Base-by-base conservation (phyloP, 1,284 basidiomycete species). In the Porodaedalea pini region DNA sequence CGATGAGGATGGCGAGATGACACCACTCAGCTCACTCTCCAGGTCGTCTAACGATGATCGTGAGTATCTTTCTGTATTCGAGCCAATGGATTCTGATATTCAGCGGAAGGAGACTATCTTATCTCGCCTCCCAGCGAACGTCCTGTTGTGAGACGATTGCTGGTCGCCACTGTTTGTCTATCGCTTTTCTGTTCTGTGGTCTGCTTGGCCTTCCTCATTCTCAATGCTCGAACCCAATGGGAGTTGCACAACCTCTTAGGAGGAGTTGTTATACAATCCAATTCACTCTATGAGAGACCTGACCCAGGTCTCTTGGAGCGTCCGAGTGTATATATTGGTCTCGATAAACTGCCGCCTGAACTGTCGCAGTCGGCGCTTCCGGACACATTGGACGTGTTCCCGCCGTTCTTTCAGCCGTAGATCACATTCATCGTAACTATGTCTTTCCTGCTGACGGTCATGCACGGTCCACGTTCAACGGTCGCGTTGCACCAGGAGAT, bases 201-300 rank as follows among this genome's bases (percentile, higher is more conserved):
- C 17, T 59, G 53, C 4, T 29, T 59, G 8, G 36, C 45, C 31
- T 36, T 59, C 25, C 52, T 59, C 3, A 13, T 54, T 29, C 37
- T 59, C 21, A 54, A 55, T 21, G 52, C 32, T 2, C 57, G 27
- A 2, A 25, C 36, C 7, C 52, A 59, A 45, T 59, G 57, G 57
- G 19, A 54, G 15, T 15, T 59, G 15, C 43, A 55, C 40, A 7
- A 45, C 34, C 52, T 59, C 8, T 32, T 59, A 4, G 57, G 57
- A 27, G 48, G 39, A 11, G n/a, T 44, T 19, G 52, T 55, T 37
- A 23, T 59, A 15, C 51, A 53, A 10, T 27, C 23, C 13, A 36
- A 27, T 23, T 2, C 5, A 7, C 23, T 15, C 11, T 19, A 55
- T 36, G 57, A 37, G 19, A 40, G 37, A 51, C 57, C 57, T 25